Evolutionary conservation across 352 stramenopile species (phyloP).

Genomic region (Pythium folliculosum): DNA sequence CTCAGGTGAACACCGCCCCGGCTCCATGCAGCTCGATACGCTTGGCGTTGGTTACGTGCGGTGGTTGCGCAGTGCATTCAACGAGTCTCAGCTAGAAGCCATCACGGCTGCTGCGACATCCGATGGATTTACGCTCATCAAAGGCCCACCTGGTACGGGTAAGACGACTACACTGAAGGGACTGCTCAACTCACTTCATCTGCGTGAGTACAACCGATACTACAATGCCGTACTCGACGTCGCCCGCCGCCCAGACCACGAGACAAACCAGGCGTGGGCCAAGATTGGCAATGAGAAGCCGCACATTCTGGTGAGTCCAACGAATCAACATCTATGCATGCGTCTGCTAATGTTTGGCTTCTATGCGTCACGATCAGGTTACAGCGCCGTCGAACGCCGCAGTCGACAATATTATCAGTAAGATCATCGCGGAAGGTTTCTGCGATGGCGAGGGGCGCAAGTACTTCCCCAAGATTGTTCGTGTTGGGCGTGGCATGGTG

Average conservation of each 20-base stretch:
- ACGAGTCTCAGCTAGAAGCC: constrained; percentile 89
- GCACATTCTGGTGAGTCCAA: constrained; percentile 77
- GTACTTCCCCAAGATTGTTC: constrained; percentile 96
- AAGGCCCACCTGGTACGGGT: constrained; percentile 87
- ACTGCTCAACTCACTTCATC: constrained; percentile 90
- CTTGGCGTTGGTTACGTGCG: constrained; percentile 79
- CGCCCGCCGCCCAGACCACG: constrained; percentile 68
- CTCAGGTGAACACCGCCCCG: constrained; percentile 64
- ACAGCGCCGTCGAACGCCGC: constrained; percentile 94
- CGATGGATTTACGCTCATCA: constrained; percentile 92
- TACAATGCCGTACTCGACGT: constrained; percentile 90
- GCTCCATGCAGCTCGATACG: constrained; percentile 81
- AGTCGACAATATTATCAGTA: constrained; percentile 96
- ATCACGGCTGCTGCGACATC: constrained; percentile 88
- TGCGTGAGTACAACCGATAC: constrained; percentile 92
- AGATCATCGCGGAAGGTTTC: constrained; percentile 96
- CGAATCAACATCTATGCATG: no score
- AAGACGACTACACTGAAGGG: constrained; percentile 93
- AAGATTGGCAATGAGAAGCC: constrained; percentile 89
- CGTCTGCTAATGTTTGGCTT: no score
- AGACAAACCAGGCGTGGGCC: constrained; percentile 83
- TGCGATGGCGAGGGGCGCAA: constrained; percentile 91
- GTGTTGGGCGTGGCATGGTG: constrained; percentile 87
- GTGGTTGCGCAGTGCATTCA: constrained; percentile 82
- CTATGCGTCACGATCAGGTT: constrained; percentile 38